Conservation (phyloP, 495 filamentous ascomycete species). For the Neurospora tetrasperma region DNA sequence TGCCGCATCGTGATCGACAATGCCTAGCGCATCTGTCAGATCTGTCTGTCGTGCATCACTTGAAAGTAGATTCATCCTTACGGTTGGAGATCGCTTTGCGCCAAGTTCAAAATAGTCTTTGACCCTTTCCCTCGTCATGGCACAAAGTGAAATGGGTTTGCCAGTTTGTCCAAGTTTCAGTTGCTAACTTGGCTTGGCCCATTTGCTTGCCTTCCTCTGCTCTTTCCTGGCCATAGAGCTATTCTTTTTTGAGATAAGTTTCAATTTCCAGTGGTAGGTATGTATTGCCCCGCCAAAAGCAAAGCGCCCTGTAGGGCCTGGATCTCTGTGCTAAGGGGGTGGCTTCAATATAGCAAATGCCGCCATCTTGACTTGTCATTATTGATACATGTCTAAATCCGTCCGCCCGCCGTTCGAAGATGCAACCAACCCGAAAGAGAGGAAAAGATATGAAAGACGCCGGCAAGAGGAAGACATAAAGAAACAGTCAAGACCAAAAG, state of each 20-base stretch:
- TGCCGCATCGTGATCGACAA: slow-evolving; percentile 27
- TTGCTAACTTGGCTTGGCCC: background rate
- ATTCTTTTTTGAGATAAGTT: background rate
- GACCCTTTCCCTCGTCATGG: background rate
- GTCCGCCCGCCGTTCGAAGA: slow-evolving; percentile 2
- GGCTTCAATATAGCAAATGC: background rate
- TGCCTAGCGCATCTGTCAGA: slow-evolving; percentile 26
- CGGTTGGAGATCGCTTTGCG: background rate
- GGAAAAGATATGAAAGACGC: background rate
- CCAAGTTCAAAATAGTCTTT: background rate
- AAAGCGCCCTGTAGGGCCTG: slow-evolving; percentile 1
- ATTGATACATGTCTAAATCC: background rate
- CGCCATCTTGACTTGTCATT: background rate
- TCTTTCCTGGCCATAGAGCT: background rate
- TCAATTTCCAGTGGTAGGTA: background rate
- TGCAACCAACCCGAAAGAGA: background rate
- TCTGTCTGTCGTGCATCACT: slow-evolving; percentile 21
- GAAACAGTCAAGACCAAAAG: background rate
- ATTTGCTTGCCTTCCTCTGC: background rate
- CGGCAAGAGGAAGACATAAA: background rate
- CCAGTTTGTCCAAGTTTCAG: background rate
- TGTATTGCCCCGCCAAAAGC: slow-evolving; percentile 3
- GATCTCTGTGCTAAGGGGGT: background rate
- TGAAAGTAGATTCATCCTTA: background rate
- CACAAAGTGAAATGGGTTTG: background rate